Base-by-base conservation (phyloP, 2,329 filamentous ascomycete genomes). In the Albophoma yamanashiensis region DNA sequence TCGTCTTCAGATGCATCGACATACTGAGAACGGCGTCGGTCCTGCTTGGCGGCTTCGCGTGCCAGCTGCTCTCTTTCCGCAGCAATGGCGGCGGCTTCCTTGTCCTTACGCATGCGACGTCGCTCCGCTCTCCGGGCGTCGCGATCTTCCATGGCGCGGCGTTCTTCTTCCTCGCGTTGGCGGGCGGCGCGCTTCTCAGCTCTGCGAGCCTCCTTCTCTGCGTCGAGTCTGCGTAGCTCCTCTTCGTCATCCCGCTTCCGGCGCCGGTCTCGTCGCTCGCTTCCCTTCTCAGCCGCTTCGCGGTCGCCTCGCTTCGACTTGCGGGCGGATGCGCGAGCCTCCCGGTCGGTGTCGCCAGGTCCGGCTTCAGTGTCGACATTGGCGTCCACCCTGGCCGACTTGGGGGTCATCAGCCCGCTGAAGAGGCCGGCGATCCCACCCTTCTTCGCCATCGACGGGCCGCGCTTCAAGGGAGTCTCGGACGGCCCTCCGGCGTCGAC, bases 251-350 rank as follows among this genome's bases (percentile, higher is more conserved):
- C 83, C 52, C 81, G 79, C 60, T 75, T 79, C 57, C 79, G 78
- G 43, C 79, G 81, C 47, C 79, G 78, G 62, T 85, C 82, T 38
- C 81, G 79, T 9, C 82, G 77, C 25, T 86, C 82, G 34, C 63
- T 65, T 12, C 59, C 60, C 47, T 65, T 67, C 2, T 67, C 68
- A 4, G 77, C 77, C 8, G 76, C 78, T 55, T 76, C 75, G 9
- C 74, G 75, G 60, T 85, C 82, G 2, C 81, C 79, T 20, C 80
- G 81, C 58, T 78, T 81, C 1, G 83, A 80, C 60, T 81, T 82
- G n/a, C 87, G 83, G 60, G 85, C 84, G 38, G 83, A 84, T 53
- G 80, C 81, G 56, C 84, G 81, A 27, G 82, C 83, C 69, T 89
- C 87, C 34, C 79, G 76, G 15, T 87, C 84, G 38, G 79, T 76